These are phyloP conservation scores for Cicer bijugum DNA, from an alignment of 306 rosid genomes.

Conservation along the genomic window DNA sequence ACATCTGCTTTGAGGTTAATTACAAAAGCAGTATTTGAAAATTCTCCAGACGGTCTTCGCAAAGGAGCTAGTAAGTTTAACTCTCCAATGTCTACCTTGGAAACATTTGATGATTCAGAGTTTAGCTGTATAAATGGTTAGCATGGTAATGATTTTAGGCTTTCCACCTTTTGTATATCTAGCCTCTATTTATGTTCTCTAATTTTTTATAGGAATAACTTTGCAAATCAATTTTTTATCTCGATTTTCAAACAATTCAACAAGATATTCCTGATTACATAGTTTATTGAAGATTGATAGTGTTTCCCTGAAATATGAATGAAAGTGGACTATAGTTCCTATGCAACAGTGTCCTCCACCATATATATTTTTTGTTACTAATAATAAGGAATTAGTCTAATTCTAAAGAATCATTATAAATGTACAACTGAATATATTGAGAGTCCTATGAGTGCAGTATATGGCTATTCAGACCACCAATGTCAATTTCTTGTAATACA, in stretches of 20 bases:
- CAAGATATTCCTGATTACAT: slow-evolving; percentile 1
- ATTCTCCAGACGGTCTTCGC: slow-evolving; percentile 72
- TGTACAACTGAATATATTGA: too few relatives aligned
- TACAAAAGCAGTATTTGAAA: slow-evolving; percentile 72
- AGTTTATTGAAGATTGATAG: slow-evolving; percentile 20
- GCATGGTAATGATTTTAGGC: slow-evolving; percentile 3
- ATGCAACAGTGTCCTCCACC: neutral
- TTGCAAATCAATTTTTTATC: slow-evolving; percentile 13
- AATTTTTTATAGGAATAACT: neutral
- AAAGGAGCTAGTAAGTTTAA: slow-evolving; percentile 75
- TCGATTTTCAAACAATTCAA: neutral
- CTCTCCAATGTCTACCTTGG: neutral
- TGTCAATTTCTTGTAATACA: neutral
- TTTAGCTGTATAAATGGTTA: slow-evolving; percentile 16
- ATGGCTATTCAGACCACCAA: neutral
- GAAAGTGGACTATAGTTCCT: neutral
- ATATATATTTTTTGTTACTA: too few relatives aligned
- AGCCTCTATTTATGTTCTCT: slow-evolving; percentile 6
- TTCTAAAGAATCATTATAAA: too few relatives aligned
- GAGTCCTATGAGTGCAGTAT: neutral
- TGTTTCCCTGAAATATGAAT: neutral
- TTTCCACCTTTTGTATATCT: too few relatives aligned
- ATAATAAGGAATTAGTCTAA: too few relatives aligned
- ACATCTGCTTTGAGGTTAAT: slow-evolving; percentile 61
- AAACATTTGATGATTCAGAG: slow-evolving; percentile 11